Percentiles rank a stretch among this genome's conserved stretches.
phyloP scores from a whole-genome alignment of 2,329 filamentous ascomycete genomes.

The Alternaria atra region DNA sequence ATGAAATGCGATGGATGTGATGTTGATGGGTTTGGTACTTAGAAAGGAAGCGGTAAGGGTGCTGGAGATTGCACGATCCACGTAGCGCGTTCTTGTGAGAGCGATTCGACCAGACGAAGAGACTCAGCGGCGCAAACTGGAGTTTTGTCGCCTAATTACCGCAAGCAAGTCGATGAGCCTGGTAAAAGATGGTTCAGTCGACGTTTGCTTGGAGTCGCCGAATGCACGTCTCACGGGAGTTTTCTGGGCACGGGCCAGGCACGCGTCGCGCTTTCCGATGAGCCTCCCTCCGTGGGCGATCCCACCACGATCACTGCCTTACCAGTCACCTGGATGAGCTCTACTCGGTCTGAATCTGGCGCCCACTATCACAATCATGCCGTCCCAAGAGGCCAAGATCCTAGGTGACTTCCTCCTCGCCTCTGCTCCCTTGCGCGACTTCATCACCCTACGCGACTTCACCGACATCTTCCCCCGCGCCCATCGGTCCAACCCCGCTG shows the following conservation, averaged over 20 bases:
- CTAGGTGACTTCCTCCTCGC: slow-evolving; percentile 80
- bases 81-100: slow-evolving; percentile 27
- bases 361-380: slow-evolving; percentile 59
- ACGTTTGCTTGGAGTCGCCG: slow-evolving; percentile 18
- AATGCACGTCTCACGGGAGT: slow-evolving; percentile 25
- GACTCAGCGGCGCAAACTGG: slow-evolving; percentile 4
- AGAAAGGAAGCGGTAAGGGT: slow-evolving; percentile 21
- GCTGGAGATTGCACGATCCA: slow-evolving; percentile 20
- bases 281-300: not conserved
- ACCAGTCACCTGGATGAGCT: not conserved
- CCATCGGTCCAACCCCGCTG: slow-evolving; percentile 70
- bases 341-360: not conserved
- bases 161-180: slow-evolving; percentile 11
- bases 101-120: slow-evolving; percentile 1
- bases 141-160: not conserved
- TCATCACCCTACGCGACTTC: slow-evolving; percentile 79
- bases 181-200: slow-evolving; percentile 12
- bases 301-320: slow-evolving; percentile 26
- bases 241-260: slow-evolving; percentile 30
- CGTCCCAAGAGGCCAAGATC: slow-evolving; percentile 77
- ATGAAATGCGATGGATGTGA: slow-evolving; percentile 16
- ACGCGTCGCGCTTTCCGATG: slow-evolving; percentile 34
- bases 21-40: slow-evolving; percentile 21
- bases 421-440: slow-evolving; percentile 76
- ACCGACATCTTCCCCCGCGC: slow-evolving; percentile 76